Evolutionary conservation across 352 stramenopile species (phyloP).

Genomic region (Globisporangium okanoganense): DNA sequence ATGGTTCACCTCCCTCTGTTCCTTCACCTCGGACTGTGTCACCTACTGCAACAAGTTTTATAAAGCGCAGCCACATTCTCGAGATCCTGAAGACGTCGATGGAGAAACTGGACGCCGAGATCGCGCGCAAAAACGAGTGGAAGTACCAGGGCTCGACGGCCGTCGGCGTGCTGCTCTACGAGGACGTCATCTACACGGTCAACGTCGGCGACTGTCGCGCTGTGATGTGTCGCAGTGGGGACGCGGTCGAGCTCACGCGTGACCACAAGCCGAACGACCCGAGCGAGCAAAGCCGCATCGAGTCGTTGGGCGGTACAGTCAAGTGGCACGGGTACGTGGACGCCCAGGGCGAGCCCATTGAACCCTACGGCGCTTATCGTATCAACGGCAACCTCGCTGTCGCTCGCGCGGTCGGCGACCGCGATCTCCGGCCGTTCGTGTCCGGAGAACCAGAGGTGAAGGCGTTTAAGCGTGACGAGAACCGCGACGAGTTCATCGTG

Average conservation of each 20-base stretch:
- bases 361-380: slow-evolving; percentile 88
- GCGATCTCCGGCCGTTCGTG: slow-evolving; percentile 83
- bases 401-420: slow-evolving; percentile 88
- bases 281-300: slow-evolving; percentile 65
- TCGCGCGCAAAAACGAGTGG: slow-evolving; percentile 69
- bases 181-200: slow-evolving; percentile 73
- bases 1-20: neutral
- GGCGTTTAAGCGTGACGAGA: slow-evolving; percentile 68
- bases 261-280: slow-evolving; percentile 91
- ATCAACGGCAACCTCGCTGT: slow-evolving; percentile 93
- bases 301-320: slow-evolving; percentile 80
- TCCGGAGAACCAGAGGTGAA: slow-evolving; percentile 79
- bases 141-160: slow-evolving; percentile 78
- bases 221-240: slow-evolving; percentile 85
- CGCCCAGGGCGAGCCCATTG: slow-evolving; percentile 74
- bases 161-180: slow-evolving; percentile 64
- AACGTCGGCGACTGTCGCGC: slow-evolving; percentile 96
- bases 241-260: slow-evolving; percentile 69
- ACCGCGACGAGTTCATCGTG: slow-evolving; percentile 91
- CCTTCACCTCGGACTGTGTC: neutral
- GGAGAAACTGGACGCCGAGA: slow-evolving; percentile 52
- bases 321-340: slow-evolving; percentile 90
- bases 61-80: slow-evolving; percentile 29
- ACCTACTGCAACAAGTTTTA: neutral
- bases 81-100: slow-evolving; percentile 40